Evolutionary conservation across 495 filamentous ascomycete genomes (phyloP).

Genomic region (Tuber aestivum): DNA sequence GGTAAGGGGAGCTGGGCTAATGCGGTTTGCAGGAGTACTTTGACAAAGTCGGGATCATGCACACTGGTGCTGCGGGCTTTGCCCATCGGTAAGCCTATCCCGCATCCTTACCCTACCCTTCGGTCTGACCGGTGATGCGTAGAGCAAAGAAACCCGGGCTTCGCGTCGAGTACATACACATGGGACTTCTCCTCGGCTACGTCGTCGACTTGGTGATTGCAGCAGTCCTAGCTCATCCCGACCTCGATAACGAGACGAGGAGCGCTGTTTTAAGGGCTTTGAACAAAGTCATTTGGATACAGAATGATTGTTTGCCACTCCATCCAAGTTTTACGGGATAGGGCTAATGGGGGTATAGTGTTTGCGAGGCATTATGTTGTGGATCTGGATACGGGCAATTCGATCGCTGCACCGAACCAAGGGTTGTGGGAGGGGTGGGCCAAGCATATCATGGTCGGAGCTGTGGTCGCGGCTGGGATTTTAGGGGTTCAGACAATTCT

Average conservation of each 20-base stretch:
- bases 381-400: not conserved
- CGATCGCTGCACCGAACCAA: not conserved
- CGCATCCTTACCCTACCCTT: not conserved
- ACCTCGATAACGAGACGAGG: constrained; percentile 32
- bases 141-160: constrained; percentile 42
- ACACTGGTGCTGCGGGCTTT: constrained; percentile 45
- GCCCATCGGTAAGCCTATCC: constrained; percentile 39
- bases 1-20: not conserved
- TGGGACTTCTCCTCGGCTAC: constrained; percentile 44
- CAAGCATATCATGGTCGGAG: not conserved
- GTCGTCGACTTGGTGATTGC: constrained; percentile 44
- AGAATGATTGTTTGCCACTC: constrained; percentile 32
- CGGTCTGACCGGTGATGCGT: not conserved
- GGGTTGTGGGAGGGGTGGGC: not conserved
- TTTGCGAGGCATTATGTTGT: constrained; percentile 36
- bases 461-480: constrained; percentile 2
- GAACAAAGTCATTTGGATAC: constrained; percentile 42
- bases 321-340: not conserved
- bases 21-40: constrained; percentile 41
- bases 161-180: constrained; percentile 45
- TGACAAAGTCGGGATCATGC: constrained; percentile 47
- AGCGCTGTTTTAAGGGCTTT: constrained; percentile 31
- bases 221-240: constrained; percentile 39
- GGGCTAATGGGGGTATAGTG: constrained; percentile 12
- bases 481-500: constrained; percentile 3